A percentile compares a stretch with the other conserved stretches of the same genome.
These are phyloP conservation scores for Paecilomyces niveus DNA, from an alignment of 2,329 filamentous ascomycete species.

Conservation along the genomic window DNA sequence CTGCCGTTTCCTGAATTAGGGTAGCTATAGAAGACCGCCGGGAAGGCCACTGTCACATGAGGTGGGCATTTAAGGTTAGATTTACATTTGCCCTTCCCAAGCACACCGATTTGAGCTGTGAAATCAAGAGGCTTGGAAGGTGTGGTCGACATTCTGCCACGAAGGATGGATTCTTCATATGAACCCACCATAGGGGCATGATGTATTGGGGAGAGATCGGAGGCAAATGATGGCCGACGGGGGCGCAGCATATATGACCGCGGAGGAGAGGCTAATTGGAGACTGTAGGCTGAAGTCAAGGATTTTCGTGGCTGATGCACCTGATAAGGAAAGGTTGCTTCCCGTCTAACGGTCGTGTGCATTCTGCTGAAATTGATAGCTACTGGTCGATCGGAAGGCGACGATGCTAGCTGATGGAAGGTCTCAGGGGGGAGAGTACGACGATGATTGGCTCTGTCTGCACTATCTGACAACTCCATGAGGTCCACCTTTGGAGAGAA, in stretches of 20 bases:
- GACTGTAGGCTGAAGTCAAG: slow-evolving; percentile 53
- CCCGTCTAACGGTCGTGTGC: slow-evolving; percentile 46
- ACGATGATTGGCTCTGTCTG: slow-evolving; percentile 51
- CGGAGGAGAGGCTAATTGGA: slow-evolving; percentile 41
- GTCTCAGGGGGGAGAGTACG: slow-evolving; percentile 64
- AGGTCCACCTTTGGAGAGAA: slow-evolving; percentile 49
- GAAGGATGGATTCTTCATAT: slow-evolving; percentile 93
- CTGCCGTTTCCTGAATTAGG: slow-evolving; percentile 58
- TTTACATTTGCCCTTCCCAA: slow-evolving; percentile 85
- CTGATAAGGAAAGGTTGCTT: slow-evolving; percentile 60
- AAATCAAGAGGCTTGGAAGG: slow-evolving; percentile 91
- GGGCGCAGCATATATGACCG: slow-evolving; percentile 31
- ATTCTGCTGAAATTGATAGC: slow-evolving; percentile 39
- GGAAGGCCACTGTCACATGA: slow-evolving; percentile 85
- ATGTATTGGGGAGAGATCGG: slow-evolving; percentile 69
- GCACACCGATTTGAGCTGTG: slow-evolving; percentile 86
- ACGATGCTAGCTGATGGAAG: slow-evolving; percentile 45
- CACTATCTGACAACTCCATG: slow-evolving; percentile 42
- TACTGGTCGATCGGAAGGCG: slow-evolving; percentile 24
- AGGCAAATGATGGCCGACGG: slow-evolving; percentile 63
- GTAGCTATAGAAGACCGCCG: slow-evolving; percentile 95
- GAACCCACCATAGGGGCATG: slow-evolving; percentile 96
- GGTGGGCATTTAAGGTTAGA: slow-evolving; percentile 75
- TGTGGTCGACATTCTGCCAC: slow-evolving; percentile 92
- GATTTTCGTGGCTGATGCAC: slow-evolving; percentile 73